These are phyloP conservation scores for Aspergillus pseudoglaucus DNA, from an alignment of 2,329 filamentous ascomycete species.

Conservation along the genomic window DNA sequence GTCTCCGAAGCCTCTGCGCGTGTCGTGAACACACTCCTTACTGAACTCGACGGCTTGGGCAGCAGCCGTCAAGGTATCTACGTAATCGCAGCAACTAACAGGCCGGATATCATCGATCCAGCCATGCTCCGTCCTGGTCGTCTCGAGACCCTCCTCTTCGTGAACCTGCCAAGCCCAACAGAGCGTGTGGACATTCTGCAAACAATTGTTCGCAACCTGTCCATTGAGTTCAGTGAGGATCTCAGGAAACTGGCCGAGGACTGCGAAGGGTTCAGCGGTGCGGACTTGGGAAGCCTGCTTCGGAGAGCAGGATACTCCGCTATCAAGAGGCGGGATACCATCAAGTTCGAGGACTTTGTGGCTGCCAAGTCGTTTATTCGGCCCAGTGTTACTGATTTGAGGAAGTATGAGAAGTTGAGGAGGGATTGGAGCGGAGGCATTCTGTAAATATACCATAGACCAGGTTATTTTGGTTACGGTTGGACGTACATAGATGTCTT, in stretches of 20 bases:
- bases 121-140: constrained; percentile 90
- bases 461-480: background rate
- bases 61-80: constrained; percentile 77
- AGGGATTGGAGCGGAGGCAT: constrained; percentile 42
- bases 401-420: constrained; percentile 51
- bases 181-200: constrained; percentile 81
- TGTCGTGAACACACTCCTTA: constrained; percentile 90
- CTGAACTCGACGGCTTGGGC: constrained; percentile 79
- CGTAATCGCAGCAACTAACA: constrained; percentile 89
- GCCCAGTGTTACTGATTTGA: constrained; percentile 51
- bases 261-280: constrained; percentile 72
- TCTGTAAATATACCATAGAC: constrained; percentile 13
- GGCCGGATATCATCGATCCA: constrained; percentile 92
- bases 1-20: constrained; percentile 77
- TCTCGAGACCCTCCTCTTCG: constrained; percentile 79
- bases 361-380: constrained; percentile 34
- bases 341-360: constrained; percentile 42
- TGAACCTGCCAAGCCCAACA: constrained; percentile 71
- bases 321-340: constrained; percentile 42
- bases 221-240: constrained; percentile 46
- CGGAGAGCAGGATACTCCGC: constrained; percentile 54
- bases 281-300: constrained; percentile 55
- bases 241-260: constrained; percentile 62
- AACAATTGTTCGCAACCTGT: constrained; percentile 52
- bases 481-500: too few relatives aligned